Base-by-base conservation (phyloP, 768 basidiomycete species). In the Cantharellus cinnabarinus region DNA sequence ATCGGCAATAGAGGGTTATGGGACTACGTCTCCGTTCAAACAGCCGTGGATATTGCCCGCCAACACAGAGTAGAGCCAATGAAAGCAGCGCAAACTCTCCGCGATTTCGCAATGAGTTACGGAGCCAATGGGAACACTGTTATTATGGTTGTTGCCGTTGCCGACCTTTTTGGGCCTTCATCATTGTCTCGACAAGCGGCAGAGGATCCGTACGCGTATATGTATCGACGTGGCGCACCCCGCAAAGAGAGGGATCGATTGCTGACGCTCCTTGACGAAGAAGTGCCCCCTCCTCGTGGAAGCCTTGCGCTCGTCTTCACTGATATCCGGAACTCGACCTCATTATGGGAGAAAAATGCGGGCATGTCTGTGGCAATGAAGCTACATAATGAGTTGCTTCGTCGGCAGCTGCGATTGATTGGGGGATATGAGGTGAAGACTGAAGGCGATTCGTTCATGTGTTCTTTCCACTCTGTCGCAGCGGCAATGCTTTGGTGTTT, bases 361-460 rank as follows among this genome's bases (percentile, higher is more conserved):
- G 91, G 93, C 2, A 99, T 98, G 93, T 81, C 85, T 29, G 85
- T 83, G 0, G 91, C 93, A 2, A 93, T 95, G 76, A 80, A 81
- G 37, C 70, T 90, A 64, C 95, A 99, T 71, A 93, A 98, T 68
- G 76, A 72, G 56, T 75, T 97, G 34, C 76, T 98, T 52, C 81
- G 95, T 29, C 78, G 93, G 3, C 82, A 85, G 61, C 73, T 97
- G 40, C 80, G 94, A 38, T 75, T 85, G 48, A 93, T 91, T 65
- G 91, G 91, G 38, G 95, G 95, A 0, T 99, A 98, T 69, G 90
- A 97, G 71, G 94, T 98, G 66, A 99, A 99, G 72, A 99, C 95
- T 5, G 95, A 99, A 81, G 95, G 95, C 38, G 95, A 98, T 66
- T 82, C 94, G 0, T 99, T 99, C 75, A 93, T 99, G 87, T 91